phyloP scores from a whole-genome alignment of 768 basidiomycete genomes.

The Tephrocybe rancida region DNA sequence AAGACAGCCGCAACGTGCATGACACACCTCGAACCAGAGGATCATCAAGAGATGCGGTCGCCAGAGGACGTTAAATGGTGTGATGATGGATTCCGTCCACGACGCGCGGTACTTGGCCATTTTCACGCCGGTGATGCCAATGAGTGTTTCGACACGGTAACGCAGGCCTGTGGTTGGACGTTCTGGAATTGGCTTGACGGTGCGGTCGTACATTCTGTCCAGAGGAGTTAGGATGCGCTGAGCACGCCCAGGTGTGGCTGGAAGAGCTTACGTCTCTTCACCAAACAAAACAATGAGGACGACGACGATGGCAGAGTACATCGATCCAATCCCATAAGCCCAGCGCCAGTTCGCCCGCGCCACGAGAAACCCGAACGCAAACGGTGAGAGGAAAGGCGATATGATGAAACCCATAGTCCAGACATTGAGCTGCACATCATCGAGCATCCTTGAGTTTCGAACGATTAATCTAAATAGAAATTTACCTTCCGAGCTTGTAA shows the following conservation, averaged over 20 bases:
- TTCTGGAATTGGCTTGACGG: conserved; percentile 42
- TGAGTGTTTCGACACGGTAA: conserved; percentile 50
- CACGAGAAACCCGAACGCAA: conserved; percentile 68
- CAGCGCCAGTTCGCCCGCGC: conserved; percentile 61
- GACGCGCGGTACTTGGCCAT: conserved; percentile 44
- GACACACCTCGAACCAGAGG: conserved; percentile 39
- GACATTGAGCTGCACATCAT: conserved; percentile 42
- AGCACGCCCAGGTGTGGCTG: conserved; percentile 2
- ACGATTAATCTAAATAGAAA: background rate
- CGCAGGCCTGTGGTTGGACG: conserved; percentile 38
- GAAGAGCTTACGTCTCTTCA: conserved; percentile 59
- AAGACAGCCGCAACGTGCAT: background rate
- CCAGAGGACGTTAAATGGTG: conserved; percentile 46
- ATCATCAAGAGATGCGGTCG: conserved; percentile 46
- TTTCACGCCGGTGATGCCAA: conserved; percentile 53
- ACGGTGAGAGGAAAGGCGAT: conserved; percentile 64
- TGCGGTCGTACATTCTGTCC: conserved; percentile 53
- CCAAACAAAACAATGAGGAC: conserved; percentile 43
- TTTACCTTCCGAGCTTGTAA: conserved; percentile 64
- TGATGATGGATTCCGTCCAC: conserved; percentile 37
- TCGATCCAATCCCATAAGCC: conserved; percentile 66
- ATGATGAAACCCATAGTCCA: conserved; percentile 66
- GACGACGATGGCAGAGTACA: conserved; percentile 51
- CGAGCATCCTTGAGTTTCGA: background rate
- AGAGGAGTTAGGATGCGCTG: background rate